These are phyloP conservation scores for Eragrostis nindensis DNA, from an alignment of 176 grass and related monocot species.

Conservation along the genomic window DNA sequence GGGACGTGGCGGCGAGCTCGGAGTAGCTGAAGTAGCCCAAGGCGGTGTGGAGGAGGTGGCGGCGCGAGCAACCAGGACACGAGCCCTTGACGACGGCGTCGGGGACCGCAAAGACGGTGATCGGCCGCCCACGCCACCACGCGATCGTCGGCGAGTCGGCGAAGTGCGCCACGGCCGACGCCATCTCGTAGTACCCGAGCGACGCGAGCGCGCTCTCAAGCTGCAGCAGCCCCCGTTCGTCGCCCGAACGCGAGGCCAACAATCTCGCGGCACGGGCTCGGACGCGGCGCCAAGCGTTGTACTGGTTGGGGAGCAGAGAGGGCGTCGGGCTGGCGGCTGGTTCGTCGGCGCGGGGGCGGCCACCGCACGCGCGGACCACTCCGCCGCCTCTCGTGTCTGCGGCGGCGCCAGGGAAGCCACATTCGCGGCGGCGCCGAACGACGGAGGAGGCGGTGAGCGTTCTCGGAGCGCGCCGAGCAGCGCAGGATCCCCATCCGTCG, in stretches of 20 bases:
- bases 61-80: constrained; percentile 51
- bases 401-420: background rate
- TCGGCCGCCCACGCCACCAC: constrained; percentile 49
- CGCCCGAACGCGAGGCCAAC: background rate
- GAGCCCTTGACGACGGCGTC: constrained; percentile 48
- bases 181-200: constrained; percentile 74
- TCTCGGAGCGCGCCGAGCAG: background rate
- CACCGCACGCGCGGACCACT: background rate
- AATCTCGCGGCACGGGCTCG: background rate
- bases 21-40: constrained; percentile 62
- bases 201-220: constrained; percentile 48
- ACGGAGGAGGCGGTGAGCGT: background rate
- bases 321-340: background rate
- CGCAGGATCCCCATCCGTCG: background rate
- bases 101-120: constrained; percentile 66
- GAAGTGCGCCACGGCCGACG: constrained; percentile 48
- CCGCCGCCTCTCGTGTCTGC: background rate
- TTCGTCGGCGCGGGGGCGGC: background rate
- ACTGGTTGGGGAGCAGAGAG: background rate
- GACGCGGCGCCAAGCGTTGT: background rate
- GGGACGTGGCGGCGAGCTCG: constrained; percentile 48
- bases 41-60: constrained; percentile 62
- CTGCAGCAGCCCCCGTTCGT: constrained; percentile 32
- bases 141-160: constrained; percentile 27
- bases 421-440: background rate